Percentiles rank a stretch among this genome's conserved stretches.
Conservation (phyloP, 2,329 filamentous ascomycete species). For the Lithohypha guttulata region DNA sequence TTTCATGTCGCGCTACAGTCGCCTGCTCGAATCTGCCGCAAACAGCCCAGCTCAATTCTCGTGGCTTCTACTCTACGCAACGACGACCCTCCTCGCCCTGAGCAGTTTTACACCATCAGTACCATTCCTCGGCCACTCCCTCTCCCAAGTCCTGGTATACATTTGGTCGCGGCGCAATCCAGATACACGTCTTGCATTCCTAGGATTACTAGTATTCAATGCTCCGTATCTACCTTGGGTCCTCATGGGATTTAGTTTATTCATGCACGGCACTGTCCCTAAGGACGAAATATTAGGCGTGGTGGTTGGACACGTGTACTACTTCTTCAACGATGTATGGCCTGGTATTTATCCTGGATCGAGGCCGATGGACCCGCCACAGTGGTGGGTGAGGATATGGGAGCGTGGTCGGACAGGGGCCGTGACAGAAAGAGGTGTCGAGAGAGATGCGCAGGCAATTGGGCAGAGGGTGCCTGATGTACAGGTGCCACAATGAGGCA, state of each 20-base stretch:
- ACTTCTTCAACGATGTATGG: constrained; percentile 96
- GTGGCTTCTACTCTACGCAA: constrained; percentile 83
- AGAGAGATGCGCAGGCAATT: constrained; percentile 51
- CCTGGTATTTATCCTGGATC: constrained; percentile 78
- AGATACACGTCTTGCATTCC: constrained; percentile 75
- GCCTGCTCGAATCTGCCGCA: constrained; percentile 89
- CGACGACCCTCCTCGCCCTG: constrained; percentile 63
- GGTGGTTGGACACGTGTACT: constrained; percentile 91
- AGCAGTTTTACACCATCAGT: constrained; percentile 74
- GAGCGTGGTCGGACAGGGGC: constrained; percentile 41
- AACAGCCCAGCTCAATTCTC: constrained; percentile 89
- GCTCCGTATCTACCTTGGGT: constrained; percentile 96
- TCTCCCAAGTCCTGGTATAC: constrained; percentile 89
- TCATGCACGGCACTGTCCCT: constrained; percentile 80
- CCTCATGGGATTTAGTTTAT: constrained; percentile 77
- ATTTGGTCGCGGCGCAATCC: constrained; percentile 96
- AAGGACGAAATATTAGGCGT: constrained; percentile 96
- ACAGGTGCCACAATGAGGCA: neutral
- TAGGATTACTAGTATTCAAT: constrained; percentile 81
- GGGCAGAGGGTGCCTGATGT: constrained; percentile 29
- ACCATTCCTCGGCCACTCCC: constrained; percentile 82
- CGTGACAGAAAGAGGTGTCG: constrained; percentile 41
- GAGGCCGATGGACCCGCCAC: constrained; percentile 76
- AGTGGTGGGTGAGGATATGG: constrained; percentile 82
- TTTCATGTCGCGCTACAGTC: constrained; percentile 92